phyloP scores from a whole-genome alignment of 345 rosid species.

The Carallia pectinifolia region DNA sequence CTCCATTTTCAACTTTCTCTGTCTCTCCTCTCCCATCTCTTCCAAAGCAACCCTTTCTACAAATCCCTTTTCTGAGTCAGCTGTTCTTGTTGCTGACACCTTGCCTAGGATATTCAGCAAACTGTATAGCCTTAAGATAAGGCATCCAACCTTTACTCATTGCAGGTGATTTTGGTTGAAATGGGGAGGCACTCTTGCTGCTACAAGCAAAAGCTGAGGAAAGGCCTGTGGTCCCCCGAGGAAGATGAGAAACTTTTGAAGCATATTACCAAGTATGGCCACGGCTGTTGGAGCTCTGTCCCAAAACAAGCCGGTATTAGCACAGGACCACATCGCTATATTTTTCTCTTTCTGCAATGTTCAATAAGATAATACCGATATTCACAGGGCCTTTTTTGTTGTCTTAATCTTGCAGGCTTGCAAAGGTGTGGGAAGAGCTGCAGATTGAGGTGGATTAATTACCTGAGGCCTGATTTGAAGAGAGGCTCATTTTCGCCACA shows the following conservation, averaged over 20 bases:
- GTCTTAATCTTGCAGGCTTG: slow-evolving; percentile 47
- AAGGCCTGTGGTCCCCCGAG: slow-evolving; percentile 99
- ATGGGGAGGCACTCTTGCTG: slow-evolving; percentile 99
- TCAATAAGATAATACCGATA: background rate
- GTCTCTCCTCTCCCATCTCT: slow-evolving; percentile 6
- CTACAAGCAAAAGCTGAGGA: slow-evolving; percentile 94
- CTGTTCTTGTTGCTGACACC: slow-evolving; percentile 38
- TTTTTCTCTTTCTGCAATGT: background rate
- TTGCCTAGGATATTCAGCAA: slow-evolving; percentile 32
- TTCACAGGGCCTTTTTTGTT: background rate
- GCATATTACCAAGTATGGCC: slow-evolving; percentile 85
- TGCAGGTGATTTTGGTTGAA: slow-evolving; percentile 18
- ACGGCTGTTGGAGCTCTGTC: slow-evolving; percentile 99
- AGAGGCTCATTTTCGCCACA: slow-evolving; percentile 92
- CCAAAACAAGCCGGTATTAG: slow-evolving; percentile 85
- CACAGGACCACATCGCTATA: background rate
- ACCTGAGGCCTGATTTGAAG: slow-evolving; percentile 95
- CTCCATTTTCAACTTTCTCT: slow-evolving; percentile 19
- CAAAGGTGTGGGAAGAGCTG: slow-evolving; percentile 98
- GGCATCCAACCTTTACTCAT: slow-evolving; percentile 3
- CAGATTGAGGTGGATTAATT: slow-evolving; percentile 93
- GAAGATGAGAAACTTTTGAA: slow-evolving; percentile 93
- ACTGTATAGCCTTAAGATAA: slow-evolving; percentile 27
- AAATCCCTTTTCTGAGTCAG: slow-evolving; percentile 16
- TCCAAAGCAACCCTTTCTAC: slow-evolving; percentile 8